Conservation (phyloP, 2,329 filamentous ascomycete genomes). For the Colletotrichum sidae region DNA sequence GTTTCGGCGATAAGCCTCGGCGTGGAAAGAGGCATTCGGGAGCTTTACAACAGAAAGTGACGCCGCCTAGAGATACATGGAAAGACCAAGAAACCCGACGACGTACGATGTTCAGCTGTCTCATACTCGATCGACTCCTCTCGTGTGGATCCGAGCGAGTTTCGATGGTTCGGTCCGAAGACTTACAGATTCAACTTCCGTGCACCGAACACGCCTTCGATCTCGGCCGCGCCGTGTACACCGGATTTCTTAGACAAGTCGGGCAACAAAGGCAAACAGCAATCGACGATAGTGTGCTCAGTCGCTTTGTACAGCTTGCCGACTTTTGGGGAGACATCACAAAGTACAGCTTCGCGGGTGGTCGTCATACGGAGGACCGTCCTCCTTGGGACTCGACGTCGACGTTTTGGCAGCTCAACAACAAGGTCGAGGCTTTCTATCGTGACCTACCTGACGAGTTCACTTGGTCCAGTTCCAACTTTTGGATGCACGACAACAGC, state of each 20-base stretch:
- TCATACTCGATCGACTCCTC: conserved; percentile 77
- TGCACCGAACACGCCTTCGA: conserved; percentile 75
- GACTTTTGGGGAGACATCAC: conserved; percentile 70
- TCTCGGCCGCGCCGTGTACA: conserved; percentile 67
- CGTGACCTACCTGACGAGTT: conserved; percentile 41
- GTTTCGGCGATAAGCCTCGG: conserved; percentile 62
- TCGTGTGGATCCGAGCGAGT: conserved; percentile 72
- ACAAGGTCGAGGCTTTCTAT: conserved; percentile 65
- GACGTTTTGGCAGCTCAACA: conserved; percentile 64
- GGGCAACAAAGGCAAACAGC: conserved; percentile 36
- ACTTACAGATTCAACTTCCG: conserved; percentile 74
- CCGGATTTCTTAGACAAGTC: conserved; percentile 57
- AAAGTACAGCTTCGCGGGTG: conserved; percentile 63
- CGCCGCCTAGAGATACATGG: conserved; percentile 40
- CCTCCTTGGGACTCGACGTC: conserved; percentile 71
- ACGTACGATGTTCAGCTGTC: conserved; percentile 80
- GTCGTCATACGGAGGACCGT: conserved; percentile 58
- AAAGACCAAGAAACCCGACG: conserved; percentile 68
- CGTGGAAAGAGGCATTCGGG: conserved; percentile 35
- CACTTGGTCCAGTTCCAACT: conserved; percentile 69
- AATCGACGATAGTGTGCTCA: conserved; percentile 60
- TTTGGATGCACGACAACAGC: conserved; percentile 74
- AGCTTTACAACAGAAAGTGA: conserved; percentile 31
- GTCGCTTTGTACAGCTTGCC: conserved; percentile 68
- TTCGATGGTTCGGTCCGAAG: conserved; percentile 68